These are phyloP conservation scores for Phaeosphaeriaceae sp. DNA, from an alignment of 2,329 filamentous ascomycete genomes.

Conservation along the genomic window DNA sequence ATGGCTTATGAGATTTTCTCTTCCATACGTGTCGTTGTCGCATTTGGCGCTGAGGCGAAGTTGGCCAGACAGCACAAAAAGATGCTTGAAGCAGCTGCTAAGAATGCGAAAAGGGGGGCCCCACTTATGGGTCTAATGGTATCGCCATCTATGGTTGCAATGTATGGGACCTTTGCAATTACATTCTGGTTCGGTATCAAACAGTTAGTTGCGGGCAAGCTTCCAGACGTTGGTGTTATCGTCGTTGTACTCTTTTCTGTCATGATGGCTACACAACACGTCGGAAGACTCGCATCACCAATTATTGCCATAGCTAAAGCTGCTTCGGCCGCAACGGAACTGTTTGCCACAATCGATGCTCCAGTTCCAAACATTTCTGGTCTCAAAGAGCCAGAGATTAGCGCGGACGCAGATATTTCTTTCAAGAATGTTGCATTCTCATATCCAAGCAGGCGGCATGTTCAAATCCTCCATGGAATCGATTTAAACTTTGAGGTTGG, in stretches of 20 bases:
- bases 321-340: slow-evolving; percentile 41
- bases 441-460: slow-evolving; percentile 60
- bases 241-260: slow-evolving; percentile 49
- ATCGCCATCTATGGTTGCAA: slow-evolving; percentile 41
- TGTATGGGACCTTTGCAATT: slow-evolving; percentile 47
- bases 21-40: slow-evolving; percentile 45
- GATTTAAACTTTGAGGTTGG: slow-evolving; percentile 66
- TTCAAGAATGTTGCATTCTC: slow-evolving; percentile 46
- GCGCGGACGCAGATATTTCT: slow-evolving; percentile 40
- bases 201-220: slow-evolving; percentile 40
- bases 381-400: slow-evolving; percentile 43
- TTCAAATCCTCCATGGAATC: slow-evolving; percentile 67
- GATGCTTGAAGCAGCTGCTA: slow-evolving; percentile 33
- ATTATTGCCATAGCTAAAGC: slow-evolving; percentile 46
- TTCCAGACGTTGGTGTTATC: slow-evolving; percentile 39
- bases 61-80: slow-evolving; percentile 37
- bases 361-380: slow-evolving; percentile 36
- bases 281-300: slow-evolving; percentile 39
- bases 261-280: slow-evolving; percentile 45
- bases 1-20: slow-evolving; percentile 49
- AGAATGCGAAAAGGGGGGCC: slow-evolving; percentile 33
- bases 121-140: slow-evolving; percentile 45
- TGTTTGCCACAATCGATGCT: slow-evolving; percentile 47
- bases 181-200: slow-evolving; percentile 50
- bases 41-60: slow-evolving; percentile 48